These are phyloP conservation scores for Blastomyces gilchristii DNA, from an alignment of 2,329 filamentous ascomycete species.

Conservation along the genomic window DNA sequence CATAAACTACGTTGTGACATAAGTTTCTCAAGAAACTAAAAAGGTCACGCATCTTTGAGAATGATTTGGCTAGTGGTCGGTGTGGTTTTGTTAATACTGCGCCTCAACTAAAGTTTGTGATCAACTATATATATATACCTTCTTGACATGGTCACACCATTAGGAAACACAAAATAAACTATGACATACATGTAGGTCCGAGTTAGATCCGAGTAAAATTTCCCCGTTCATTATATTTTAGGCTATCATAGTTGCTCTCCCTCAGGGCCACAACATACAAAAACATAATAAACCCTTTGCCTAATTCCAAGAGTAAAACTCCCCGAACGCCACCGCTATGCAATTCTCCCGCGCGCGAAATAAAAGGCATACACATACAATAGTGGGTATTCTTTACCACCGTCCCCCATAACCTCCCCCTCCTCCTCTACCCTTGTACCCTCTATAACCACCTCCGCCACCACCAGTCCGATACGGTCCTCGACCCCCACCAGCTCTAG, in stretches of 20 bases:
- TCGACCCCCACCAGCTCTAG: conserved; percentile 42
- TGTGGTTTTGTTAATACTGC: no score
- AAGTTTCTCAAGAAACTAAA: background rate
- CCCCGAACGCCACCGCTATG: conserved; percentile 36
- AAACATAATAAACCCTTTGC: conserved; percentile 8
- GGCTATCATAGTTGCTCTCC: background rate
- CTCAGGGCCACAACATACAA: background rate
- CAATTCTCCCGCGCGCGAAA: conserved; percentile 15
- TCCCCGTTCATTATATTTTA: background rate
- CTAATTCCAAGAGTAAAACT: conserved; percentile 1
- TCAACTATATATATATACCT: background rate
- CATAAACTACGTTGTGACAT: background rate
- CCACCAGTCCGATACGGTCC: conserved; percentile 24
- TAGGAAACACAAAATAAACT: background rate
- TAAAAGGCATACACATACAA: conserved; percentile 10
- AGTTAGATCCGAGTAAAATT: background rate
- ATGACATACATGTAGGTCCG: no score
- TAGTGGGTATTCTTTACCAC: conserved; percentile 19
- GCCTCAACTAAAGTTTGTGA: no score
- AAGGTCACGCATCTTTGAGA: background rate
- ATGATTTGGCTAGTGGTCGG: no score
- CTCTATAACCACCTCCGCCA: conserved; percentile 41
- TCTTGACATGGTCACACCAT: background rate
- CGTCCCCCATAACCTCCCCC: conserved; percentile 33
- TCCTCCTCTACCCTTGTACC: conserved; percentile 33